Conservation (phyloP, 2,329 filamentous ascomycete species). For the Stachybotrys chartarum region DNA sequence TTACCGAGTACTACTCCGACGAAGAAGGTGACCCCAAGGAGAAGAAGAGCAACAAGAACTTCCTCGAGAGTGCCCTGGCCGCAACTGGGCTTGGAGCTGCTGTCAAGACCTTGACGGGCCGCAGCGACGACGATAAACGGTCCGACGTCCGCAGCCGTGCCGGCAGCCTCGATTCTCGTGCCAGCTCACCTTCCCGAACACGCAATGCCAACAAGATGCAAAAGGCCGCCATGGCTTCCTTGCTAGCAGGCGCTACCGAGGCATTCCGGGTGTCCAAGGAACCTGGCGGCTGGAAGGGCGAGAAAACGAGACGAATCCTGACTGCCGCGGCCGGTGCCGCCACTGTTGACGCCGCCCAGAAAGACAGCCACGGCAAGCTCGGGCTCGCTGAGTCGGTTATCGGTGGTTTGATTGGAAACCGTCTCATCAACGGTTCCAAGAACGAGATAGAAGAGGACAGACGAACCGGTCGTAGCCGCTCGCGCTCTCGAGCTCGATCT, state of each 20-base stretch:
- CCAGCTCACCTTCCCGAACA: conserved; percentile 47
- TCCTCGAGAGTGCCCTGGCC: conserved; percentile 55
- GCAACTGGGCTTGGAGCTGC: conserved; percentile 55
- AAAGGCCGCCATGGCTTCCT: conserved; percentile 84
- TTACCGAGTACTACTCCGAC: conserved; percentile 49
- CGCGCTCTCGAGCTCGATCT: conserved; percentile 59
- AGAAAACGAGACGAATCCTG: conserved; percentile 84
- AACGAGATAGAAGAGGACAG: conserved; percentile 57
- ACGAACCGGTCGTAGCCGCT: conserved; percentile 57
- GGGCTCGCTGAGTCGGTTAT: conserved; percentile 82
- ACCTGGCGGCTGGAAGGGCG: conserved; percentile 81
- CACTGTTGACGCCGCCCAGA: conserved; percentile 72
- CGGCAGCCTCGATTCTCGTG: conserved; percentile 35
- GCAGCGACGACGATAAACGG: conserved; percentile 32
- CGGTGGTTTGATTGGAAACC: conserved; percentile 80
- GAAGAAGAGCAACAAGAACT: conserved; percentile 57
- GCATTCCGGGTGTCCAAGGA: conserved; percentile 87
- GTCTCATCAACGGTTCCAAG: conserved; percentile 73
- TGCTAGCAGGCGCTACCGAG: conserved; percentile 84
- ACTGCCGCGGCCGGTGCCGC: conserved; percentile 83
- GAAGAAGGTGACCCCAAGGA: conserved; percentile 47
- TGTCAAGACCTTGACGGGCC: conserved; percentile 51
- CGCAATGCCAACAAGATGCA: conserved; percentile 57
- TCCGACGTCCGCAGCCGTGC: conserved; percentile 38
- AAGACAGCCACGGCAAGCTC: conserved; percentile 70